Conservation (phyloP, 2,329 filamentous ascomycete genomes). For the Curvularia spicifera region DNA sequence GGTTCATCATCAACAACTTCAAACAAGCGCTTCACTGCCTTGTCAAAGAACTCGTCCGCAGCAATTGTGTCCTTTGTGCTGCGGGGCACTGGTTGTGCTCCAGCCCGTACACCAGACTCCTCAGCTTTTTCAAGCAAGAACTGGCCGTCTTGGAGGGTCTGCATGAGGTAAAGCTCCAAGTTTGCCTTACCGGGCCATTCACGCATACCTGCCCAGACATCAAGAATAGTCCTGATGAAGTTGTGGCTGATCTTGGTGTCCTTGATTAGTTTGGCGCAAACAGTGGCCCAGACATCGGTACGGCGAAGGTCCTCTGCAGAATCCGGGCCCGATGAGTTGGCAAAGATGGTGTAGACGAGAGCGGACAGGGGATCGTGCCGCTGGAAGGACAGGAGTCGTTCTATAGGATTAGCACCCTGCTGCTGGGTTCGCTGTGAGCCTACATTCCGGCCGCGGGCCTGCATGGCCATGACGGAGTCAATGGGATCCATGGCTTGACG, state of each 20-base stretch:
- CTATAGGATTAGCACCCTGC: conserved; percentile 69
- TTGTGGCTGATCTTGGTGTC: conserved; percentile 76
- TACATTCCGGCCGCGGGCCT: conserved; percentile 59
- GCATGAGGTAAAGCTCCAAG: conserved; percentile 94
- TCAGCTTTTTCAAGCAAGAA: conserved; percentile 88
- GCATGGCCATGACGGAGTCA: conserved; percentile 80
- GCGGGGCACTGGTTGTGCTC: conserved; percentile 74
- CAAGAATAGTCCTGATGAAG: conserved; percentile 82
- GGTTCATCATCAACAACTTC: conserved; percentile 80
- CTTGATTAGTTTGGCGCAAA: conserved; percentile 81
- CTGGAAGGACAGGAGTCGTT: conserved; percentile 86
- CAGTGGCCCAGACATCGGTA: conserved; percentile 85
- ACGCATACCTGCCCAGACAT: conserved; percentile 84
- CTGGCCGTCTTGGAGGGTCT: conserved; percentile 88
- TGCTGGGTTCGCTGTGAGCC: conserved; percentile 57
- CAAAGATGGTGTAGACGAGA: conserved; percentile 87
- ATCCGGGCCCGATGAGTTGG: conserved; percentile 81
- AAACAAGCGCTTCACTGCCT: conserved; percentile 80
- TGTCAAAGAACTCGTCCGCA: conserved; percentile 86
- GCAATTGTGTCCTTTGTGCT: conserved; percentile 80
- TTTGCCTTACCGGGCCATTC: conserved; percentile 90
- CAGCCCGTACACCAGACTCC: conserved; percentile 71
- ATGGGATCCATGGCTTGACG: conserved; percentile 80
- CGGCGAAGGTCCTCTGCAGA: conserved; percentile 80
- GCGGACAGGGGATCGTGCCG: conserved; percentile 84